phyloP scores from a whole-genome alignment of 2,329 filamentous ascomycete genomes.

The Colletotrichum cordylinicola region DNA sequence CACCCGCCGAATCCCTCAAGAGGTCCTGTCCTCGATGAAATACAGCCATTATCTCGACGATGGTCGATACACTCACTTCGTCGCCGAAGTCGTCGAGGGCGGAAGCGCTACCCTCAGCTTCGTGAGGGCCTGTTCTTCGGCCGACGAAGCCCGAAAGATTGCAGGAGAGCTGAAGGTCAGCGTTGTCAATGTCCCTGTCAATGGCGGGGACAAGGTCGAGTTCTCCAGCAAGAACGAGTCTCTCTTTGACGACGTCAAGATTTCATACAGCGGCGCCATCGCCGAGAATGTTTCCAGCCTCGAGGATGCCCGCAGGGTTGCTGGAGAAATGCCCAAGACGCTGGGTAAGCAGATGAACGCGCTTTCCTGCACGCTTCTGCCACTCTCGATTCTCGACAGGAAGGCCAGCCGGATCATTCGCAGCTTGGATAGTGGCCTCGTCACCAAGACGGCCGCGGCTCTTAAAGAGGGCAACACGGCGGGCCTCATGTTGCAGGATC shows the following conservation, averaged over 20 bases:
- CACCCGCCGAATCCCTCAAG: background rate
- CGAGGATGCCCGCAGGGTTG: background rate
- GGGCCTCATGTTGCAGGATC: background rate
- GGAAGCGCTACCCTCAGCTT: background rate
- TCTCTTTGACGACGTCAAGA: background rate
- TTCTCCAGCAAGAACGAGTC: background rate
- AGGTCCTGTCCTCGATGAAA: background rate
- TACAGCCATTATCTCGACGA: background rate
- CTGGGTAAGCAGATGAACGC: background rate
- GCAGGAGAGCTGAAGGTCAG: background rate
- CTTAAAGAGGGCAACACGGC: background rate
- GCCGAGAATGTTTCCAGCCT: background rate
- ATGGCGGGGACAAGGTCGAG: background rate
- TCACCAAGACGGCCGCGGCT: background rate
- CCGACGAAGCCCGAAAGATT: background rate
- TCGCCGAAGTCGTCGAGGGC: background rate
- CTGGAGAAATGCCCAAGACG: background rate
- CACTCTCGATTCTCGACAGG: background rate
- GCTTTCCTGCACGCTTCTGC: background rate
- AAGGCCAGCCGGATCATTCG: background rate
- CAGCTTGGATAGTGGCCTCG: background rate
- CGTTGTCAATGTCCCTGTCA: background rate
- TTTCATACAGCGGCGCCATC: background rate
- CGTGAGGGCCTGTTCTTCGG: background rate
- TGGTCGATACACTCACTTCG: background rate